Conservation (phyloP, 2,329 filamentous ascomycete species). For the Pyricularia sp. region DNA sequence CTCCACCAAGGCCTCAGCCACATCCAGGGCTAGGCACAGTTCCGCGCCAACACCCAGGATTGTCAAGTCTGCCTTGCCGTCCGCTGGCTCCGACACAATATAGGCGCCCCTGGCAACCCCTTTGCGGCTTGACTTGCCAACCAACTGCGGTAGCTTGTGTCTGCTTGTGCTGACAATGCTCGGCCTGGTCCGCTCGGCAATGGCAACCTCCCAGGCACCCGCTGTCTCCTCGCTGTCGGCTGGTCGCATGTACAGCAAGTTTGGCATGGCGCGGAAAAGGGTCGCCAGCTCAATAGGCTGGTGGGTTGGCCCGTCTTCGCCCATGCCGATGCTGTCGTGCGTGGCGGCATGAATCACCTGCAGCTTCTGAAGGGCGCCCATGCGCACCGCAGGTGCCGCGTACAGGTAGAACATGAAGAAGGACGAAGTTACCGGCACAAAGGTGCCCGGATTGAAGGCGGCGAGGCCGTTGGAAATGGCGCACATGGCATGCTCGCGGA, state of each 20-base stretch:
- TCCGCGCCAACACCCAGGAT: slow-evolving; percentile 25
- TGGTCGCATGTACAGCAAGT: slow-evolving; percentile 46
- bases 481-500: slow-evolving; percentile 48
- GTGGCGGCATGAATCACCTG: slow-evolving; percentile 47
- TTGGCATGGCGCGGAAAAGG: slow-evolving; percentile 50
- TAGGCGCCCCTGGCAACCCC: slow-evolving; percentile 26
- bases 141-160: slow-evolving; percentile 24
- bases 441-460: slow-evolving; percentile 39
- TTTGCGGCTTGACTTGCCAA: slow-evolving; percentile 17
- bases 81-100: slow-evolving; percentile 17
- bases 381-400: slow-evolving; percentile 44
- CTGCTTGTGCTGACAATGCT: slow-evolving; percentile 30
- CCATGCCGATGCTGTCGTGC: slow-evolving; percentile 46
- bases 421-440: slow-evolving; percentile 42
- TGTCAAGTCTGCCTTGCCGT: slow-evolving; percentile 20
- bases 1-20: slow-evolving; percentile 21
- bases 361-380: slow-evolving; percentile 43
- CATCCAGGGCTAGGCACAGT: slow-evolving; percentile 27
- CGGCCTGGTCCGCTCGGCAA: slow-evolving; percentile 19
- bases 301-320: slow-evolving; percentile 49
- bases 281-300: slow-evolving; percentile 45
- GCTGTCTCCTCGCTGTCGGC: slow-evolving; percentile 44
- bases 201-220: slow-evolving; percentile 36
- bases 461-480: slow-evolving; percentile 44
- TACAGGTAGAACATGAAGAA: slow-evolving; percentile 53